Conservation (phyloP, 371 early-diverging fungal species). For the Apophysomyces elegans region DNA sequence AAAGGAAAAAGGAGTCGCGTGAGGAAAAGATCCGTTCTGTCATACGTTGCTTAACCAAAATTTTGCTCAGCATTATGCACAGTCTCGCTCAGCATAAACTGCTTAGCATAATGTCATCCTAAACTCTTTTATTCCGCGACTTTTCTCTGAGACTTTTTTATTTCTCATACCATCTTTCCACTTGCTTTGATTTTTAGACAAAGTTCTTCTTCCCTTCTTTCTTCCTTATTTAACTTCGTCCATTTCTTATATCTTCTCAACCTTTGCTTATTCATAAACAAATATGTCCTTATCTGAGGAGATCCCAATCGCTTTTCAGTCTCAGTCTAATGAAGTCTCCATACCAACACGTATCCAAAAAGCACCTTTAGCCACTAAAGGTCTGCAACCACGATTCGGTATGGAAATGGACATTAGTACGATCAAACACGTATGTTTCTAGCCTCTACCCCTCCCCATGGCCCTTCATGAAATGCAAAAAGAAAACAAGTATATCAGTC, state of each 20-base stretch:
- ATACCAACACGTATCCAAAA: slow-evolving; percentile 8
- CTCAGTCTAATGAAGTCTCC: slow-evolving; percentile 5
- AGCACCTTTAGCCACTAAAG: slow-evolving; percentile 24
- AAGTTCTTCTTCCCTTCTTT: slow-evolving; percentile 16
- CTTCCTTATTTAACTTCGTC: slow-evolving; percentile 10
- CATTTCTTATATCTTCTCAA: not conserved
- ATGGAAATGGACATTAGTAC: slow-evolving; percentile 35
- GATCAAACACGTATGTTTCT: slow-evolving; percentile 34
- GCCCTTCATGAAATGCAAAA: too few relatives aligned
- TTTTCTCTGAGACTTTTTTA: not conserved
- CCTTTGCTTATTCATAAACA: slow-evolving; percentile 5
- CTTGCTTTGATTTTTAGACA: not conserved
- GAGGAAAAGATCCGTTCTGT: not conserved
- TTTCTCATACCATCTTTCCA: slow-evolving; percentile 11
- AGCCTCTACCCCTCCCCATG: too few relatives aligned
- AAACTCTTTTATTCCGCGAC: slow-evolving; percentile 9
- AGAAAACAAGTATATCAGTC: too few relatives aligned
- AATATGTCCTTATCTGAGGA: slow-evolving; percentile 2
- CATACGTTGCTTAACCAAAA: not conserved
- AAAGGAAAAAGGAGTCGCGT: not conserved
- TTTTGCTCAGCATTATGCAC: slow-evolving; percentile 18
- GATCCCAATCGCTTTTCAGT: slow-evolving; percentile 7
- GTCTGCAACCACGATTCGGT: slow-evolving; percentile 35
- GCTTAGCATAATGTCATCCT: slow-evolving; percentile 12
- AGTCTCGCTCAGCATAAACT: slow-evolving; percentile 6